A percentile compares a stretch with the other conserved stretches of the same genome.
Evolutionary conservation across 768 basidiomycete genomes (phyloP).

Genomic region (Fibroporia radiculosa): DNA sequence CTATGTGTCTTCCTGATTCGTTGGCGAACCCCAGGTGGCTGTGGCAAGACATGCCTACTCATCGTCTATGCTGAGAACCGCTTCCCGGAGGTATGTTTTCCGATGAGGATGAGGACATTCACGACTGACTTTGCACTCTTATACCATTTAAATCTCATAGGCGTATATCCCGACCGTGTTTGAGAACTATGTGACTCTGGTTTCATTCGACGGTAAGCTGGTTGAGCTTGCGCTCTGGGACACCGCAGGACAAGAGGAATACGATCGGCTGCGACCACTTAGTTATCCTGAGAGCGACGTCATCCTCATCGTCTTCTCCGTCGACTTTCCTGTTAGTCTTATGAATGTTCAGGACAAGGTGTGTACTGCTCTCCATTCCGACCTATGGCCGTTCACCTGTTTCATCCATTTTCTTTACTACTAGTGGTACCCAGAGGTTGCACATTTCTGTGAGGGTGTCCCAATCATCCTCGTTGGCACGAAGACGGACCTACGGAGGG

Average conservation of each 20-base stretch:
- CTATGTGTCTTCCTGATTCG: neutral
- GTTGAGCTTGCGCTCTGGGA: constrained; percentile 98
- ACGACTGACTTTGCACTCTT: constrained; percentile 1
- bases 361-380: constrained; percentile 14
- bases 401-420: neutral
- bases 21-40: constrained; percentile 47
- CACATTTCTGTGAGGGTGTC: constrained; percentile 85
- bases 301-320: constrained; percentile 89
- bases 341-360: constrained; percentile 90
- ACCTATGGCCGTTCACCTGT: neutral
- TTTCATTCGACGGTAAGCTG: constrained; percentile 78
- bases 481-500: constrained; percentile 84
- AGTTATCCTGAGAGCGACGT: constrained; percentile 87
- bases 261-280: constrained; percentile 79
- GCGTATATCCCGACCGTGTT: constrained; percentile 92
- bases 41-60: constrained; percentile 91
- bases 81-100: constrained; percentile 94
- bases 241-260: constrained; percentile 96
- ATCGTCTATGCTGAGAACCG: constrained; percentile 96
- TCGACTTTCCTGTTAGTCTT: constrained; percentile 88
- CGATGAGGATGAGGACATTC: no score
- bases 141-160: no score
- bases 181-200: constrained; percentile 88
- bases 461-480: constrained; percentile 90
- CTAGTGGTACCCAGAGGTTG: constrained; percentile 90